Percentiles rank a stretch among this genome's conserved stretches.
Conservation (phyloP, 192 early-diverging fungal species). For the Coemansia sp. region DNA sequence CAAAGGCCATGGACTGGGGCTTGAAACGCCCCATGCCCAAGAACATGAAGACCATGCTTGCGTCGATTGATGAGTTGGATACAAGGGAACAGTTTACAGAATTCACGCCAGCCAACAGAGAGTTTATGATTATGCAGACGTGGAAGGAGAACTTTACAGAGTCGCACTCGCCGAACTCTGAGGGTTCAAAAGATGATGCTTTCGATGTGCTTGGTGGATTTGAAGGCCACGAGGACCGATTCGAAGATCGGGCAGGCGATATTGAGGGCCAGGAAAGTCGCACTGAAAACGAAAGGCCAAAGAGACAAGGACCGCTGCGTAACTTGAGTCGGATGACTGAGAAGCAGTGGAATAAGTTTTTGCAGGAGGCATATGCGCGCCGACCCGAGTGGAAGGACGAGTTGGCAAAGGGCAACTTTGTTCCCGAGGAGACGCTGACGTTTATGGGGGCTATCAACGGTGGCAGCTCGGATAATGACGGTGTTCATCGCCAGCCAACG, state of each 20-base stretch:
- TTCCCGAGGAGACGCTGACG: conserved; percentile 36
- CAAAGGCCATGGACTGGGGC: conserved; percentile 66
- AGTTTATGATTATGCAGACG: conserved; percentile 59
- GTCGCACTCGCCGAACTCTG: conserved; percentile 54
- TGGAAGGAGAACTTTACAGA: conserved; percentile 77
- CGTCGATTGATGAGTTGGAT: conserved; percentile 62
- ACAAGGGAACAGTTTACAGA: conserved; percentile 71
- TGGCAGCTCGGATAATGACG: conserved; percentile 29
- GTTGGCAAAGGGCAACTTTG: conserved; percentile 39
- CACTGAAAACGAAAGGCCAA: background rate
- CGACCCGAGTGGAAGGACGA: conserved; percentile 57
- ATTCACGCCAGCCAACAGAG: conserved; percentile 62
- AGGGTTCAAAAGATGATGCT: background rate
- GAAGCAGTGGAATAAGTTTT: conserved; percentile 61
- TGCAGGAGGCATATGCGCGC: conserved; percentile 58
- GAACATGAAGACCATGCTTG: conserved; percentile 59
- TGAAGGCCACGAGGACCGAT: background rate
- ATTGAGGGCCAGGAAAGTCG: background rate
- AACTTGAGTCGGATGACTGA: conserved; percentile 63
- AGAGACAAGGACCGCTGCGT: conserved; percentile 23
- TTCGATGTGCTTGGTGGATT: background rate
- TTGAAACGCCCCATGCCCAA: conserved; percentile 71
- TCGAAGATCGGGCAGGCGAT: background rate
- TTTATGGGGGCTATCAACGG: conserved; percentile 49
- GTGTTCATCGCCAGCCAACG: conserved; percentile 55